A percentile compares a stretch with the other conserved stretches of the same genome.
Evolutionary conservation across 1,139 yeast genomes (phyloP).

Genomic region (Fermentozyma sake): DNA sequence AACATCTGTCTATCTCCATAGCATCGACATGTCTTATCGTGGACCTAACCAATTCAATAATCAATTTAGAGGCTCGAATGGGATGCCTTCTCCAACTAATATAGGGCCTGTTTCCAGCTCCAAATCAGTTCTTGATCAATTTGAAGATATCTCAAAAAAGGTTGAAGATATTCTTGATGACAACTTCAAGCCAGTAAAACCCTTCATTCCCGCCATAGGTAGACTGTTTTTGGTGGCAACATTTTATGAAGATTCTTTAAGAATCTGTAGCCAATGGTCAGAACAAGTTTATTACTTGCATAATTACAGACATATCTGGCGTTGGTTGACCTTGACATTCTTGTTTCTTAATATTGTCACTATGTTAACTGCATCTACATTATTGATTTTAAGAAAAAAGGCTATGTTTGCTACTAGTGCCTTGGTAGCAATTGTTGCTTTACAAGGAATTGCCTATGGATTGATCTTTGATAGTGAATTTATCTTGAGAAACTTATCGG

Average conservation of each 20-base stretch:
- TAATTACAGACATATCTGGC: slow-evolving; percentile 76
- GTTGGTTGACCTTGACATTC: slow-evolving; percentile 70
- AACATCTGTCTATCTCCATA: too few relatives aligned
- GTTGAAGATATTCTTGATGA: slow-evolving; percentile 47
- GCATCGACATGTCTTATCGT: slow-evolving; percentile 17
- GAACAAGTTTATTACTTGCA: slow-evolving; percentile 86
- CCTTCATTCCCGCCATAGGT: slow-evolving; percentile 82
- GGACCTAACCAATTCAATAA: slow-evolving; percentile 15
- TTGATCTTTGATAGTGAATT: slow-evolving; percentile 77
- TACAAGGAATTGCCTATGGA: slow-evolving; percentile 90
- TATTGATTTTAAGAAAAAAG: slow-evolving; percentile 67
- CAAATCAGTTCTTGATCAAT: slow-evolving; percentile 29
- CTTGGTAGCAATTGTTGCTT: slow-evolving; percentile 65
- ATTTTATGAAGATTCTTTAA: slow-evolving; percentile 81
- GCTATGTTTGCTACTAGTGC: slow-evolving; percentile 71
- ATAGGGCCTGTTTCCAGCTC: slow-evolving; percentile 19
- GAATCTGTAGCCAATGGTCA: slow-evolving; percentile 85
- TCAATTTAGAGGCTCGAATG: slow-evolving; percentile 10
- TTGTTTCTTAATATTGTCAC: slow-evolving; percentile 58
- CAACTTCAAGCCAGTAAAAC: slow-evolving; percentile 51
- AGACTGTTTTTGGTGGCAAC: slow-evolving; percentile 91
- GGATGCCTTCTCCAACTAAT: slow-evolving; percentile 10
- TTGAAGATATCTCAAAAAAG: slow-evolving; percentile 43
- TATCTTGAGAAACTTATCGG: slow-evolving; percentile 80
- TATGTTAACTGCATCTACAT: slow-evolving; percentile 71